Base-by-base conservation (phyloP, 306 rosid species). In the Nissolia schottii region DNA sequence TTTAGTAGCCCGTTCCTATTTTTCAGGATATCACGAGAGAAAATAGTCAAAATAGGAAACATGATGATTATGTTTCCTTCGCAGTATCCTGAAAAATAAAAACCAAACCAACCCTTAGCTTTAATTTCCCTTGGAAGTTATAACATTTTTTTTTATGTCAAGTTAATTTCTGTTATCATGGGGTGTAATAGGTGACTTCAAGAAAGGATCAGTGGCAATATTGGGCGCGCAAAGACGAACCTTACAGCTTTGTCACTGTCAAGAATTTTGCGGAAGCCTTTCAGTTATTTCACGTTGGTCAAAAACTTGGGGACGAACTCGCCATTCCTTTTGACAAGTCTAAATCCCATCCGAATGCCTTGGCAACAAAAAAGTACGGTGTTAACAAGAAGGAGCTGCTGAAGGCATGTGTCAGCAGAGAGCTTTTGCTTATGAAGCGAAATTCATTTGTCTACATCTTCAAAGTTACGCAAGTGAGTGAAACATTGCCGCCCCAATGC, bases 341-440 rank as follows among this genome's bases (percentile, higher is more conserved):
- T 43, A 87, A 83, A 67, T 70, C 84, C 77, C 89, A 87, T 77
- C 85, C 86, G 19, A 81, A 84, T 76, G 80, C 89, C 70, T 82
- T 93, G 70, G 86, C 94, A 70, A 65, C 85, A 5, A 86, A 80
- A 67, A 87, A 81, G 74, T 93, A 87, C 50, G 96, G 97, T 67
- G 87, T 82, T 71, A 74, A 74, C 81, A 88, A 24, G 73, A 87
- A 73, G 81, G 98, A 90, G 77, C 58, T 90, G 6, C 75, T 90
- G 13, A 84, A 35, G 70, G 97, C 98, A 46, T 91, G 96, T 71
- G 76, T 87, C 45, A 70, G 88, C 67, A 81, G 98, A 83, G 98
- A 90, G 55, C 68, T 81, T 75, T 78, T 93, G 80, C 97, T 93
- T 32, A 93, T 93, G 96, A 93, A 87, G 83, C 77, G 97, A 85